Percentiles rank a stretch among this genome's conserved stretches.
These are phyloP conservation scores for Babesia divergens DNA, from an alignment of 169 alveolate species.

Conservation along the genomic window DNA sequence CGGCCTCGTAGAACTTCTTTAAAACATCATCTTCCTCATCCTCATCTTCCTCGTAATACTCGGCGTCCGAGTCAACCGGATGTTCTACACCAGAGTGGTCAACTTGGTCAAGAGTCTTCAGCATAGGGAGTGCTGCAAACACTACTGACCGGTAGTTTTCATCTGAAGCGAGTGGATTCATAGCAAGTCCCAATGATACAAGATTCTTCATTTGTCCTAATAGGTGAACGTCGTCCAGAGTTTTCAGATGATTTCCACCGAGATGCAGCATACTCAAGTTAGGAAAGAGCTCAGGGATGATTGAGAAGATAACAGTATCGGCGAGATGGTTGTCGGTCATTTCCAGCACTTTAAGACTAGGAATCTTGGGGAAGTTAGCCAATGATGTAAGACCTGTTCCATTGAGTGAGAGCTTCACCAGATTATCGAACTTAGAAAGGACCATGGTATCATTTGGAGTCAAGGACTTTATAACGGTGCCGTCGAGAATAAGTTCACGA, in stretches of 20 bases:
- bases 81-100: constrained; percentile 83
- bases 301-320: constrained; percentile 73
- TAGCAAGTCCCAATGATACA: constrained; percentile 80
- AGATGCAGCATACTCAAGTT: constrained; percentile 82
- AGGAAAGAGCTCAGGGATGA: constrained; percentile 74
- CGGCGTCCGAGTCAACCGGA: constrained; percentile 77
- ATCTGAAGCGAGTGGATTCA: constrained; percentile 83
- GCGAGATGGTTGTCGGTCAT: constrained; percentile 85
- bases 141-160: constrained; percentile 80
- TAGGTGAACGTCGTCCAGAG: constrained; percentile 69
- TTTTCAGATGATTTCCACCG: constrained; percentile 85
- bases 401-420: constrained; percentile 80
- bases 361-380: constrained; percentile 79
- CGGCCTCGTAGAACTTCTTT: constrained; percentile 84
- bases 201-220: constrained; percentile 66
- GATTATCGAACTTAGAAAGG: constrained; percentile 72
- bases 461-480: constrained; percentile 73
- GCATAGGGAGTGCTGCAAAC: constrained; percentile 78
- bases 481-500: constrained; percentile 83
- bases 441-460: constrained; percentile 73
- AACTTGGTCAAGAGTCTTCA: constrained; percentile 80
- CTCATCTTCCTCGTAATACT: constrained; percentile 81
- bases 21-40: constrained; percentile 79
- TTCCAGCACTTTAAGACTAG: constrained; percentile 79
- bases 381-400: constrained; percentile 84